Evolutionary conservation across 805 yeast species (phyloP).

Genomic region (Nematodospora valgi): DNA sequence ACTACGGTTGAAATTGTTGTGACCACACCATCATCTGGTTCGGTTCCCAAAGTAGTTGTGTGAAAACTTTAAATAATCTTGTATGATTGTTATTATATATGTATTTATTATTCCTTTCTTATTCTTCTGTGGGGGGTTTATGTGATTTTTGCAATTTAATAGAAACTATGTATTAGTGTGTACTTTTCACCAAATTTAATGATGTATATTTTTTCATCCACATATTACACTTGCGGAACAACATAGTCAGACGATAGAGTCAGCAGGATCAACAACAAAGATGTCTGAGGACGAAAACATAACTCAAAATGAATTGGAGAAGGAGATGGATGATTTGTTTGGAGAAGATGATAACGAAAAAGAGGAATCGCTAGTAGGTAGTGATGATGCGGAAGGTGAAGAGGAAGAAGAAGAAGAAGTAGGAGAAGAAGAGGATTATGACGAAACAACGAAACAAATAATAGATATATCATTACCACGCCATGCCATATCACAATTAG

Average conservation of each 20-base stretch:
- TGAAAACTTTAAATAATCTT: background rate
- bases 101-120: background rate
- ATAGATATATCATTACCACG: conserved; percentile 43
- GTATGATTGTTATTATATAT: background rate
- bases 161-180: no score
- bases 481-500: conserved; percentile 41
- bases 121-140: no score
- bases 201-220: no score
- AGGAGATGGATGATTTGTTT: conserved; percentile 34
- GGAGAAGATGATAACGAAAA: conserved; percentile 25
- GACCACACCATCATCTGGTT: conserved; percentile 7
- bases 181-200: no score
- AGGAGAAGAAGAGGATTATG: conserved; percentile 27
- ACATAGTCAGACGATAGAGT: no score
- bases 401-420: conserved; percentile 3
- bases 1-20: conserved; percentile 13
- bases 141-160: no score
- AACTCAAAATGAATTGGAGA: conserved; percentile 12
- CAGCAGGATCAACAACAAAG: background rate
- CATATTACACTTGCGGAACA: no score
- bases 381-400: background rate
- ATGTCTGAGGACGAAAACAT: conserved; percentile 25
- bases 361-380: no score
- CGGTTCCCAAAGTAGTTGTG: background rate
- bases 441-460: conserved; percentile 26